Evolutionary conservation across 306 rosid species (phyloP), one percentile per base, ranked within the genome.

Genomic region (Medicago arabica): DNA sequence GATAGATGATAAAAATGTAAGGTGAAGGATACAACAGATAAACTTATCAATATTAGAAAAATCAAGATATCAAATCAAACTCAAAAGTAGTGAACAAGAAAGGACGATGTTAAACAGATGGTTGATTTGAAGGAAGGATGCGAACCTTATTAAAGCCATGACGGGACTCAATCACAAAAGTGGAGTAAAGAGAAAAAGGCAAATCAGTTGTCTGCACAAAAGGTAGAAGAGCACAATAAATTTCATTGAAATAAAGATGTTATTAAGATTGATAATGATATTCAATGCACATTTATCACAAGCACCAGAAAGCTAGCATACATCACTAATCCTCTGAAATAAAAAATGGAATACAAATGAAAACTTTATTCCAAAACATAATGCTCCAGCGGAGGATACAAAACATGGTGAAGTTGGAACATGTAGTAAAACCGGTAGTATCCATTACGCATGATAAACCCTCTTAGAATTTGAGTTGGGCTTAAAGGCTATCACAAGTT

Each of bases 111-210:
- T 71, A 28, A 15, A 60, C 8, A 43, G 39, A 68, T 7, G 55
- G 18, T 62, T 41, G 44, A 69, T 47, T 69, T 18, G 43, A 68
- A 62, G 57, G 72, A 44, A 36, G 61, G 75, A 76, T 66, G 77
- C 80, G 74, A 77, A 92, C 98, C 86, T 95, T 92, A 57, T 95
- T 95, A 79, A 95, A 95, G 77, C 97, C 99, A 72, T 95, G 99
- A 43, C 97, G 93, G 51, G 91, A 84, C 86, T 95, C 99, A 14
- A 95, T 93, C 88, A 95, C 97, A 84, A 95, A 95, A 78, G 99
- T 95, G 39, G 97, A 92, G 90, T 89, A 95, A 69, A 95, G 87
- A 79, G 97, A 89, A 72, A 95, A 95, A 2, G 99, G 99, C 75
- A 95, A 83, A 84, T 88, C 99, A 8, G 97, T 95, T 77, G 87